A percentile compares a stretch with the other conserved stretches of the same genome.
phyloP scores from a whole-genome alignment of 169 alveolate species.

The Plasmodium sp. region DNA sequence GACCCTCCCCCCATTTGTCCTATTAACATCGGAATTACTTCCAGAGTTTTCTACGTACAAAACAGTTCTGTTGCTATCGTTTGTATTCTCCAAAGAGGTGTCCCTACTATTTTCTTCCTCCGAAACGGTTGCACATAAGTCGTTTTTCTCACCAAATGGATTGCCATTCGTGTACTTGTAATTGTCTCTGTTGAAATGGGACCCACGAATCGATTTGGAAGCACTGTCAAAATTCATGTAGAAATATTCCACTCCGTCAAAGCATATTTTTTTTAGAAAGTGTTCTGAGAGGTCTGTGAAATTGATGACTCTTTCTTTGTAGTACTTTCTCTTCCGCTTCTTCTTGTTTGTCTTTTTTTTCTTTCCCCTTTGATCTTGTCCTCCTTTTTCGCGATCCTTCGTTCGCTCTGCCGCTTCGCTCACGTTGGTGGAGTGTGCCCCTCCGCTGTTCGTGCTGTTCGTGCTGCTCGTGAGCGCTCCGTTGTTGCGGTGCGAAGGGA shows the following conservation, averaged over 20 bases:
- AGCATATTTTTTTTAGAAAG: constrained; percentile 33
- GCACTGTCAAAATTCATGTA: constrained; percentile 33
- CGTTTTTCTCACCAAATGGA: background rate
- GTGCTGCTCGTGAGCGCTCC: background rate
- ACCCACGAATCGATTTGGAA: background rate
- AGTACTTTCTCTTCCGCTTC: background rate
- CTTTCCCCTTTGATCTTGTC: background rate
- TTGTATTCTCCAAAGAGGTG: constrained; percentile 1
- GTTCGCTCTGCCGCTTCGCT: background rate
- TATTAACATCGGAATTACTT: constrained; percentile 20
- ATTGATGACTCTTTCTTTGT: constrained; percentile 28
- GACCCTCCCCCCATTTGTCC: background rate
- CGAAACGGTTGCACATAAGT: background rate
- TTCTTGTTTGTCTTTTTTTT: background rate
- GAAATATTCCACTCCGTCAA: constrained; percentile 49
- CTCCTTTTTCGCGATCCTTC: background rate
- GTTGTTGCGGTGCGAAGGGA: background rate
- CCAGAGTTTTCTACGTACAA: constrained; percentile 10
- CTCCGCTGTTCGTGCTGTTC: background rate
- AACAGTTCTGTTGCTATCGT: constrained; percentile 35
- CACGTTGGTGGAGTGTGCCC: background rate
- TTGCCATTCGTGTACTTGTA: background rate
- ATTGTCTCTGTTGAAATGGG: background rate
- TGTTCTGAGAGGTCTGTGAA: constrained; percentile 68
- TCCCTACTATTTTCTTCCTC: background rate